Conservation (phyloP, 768 basidiomycete species). For the Agaricus subrufescens region DNA sequence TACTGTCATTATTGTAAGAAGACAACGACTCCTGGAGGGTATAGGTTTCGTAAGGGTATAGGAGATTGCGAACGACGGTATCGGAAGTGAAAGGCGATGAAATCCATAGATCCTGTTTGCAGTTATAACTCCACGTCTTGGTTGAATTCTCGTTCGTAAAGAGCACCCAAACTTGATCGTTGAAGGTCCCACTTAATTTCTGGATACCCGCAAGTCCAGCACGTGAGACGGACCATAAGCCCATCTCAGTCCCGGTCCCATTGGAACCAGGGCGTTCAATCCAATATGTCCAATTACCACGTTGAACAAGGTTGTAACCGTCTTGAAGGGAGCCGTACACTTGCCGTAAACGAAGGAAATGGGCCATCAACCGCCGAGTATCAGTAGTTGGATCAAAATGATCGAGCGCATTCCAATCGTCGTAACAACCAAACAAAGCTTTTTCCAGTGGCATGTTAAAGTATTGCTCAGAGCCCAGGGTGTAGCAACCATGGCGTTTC, state of each 20-base stretch:
- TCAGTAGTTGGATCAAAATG: conserved; percentile 92
- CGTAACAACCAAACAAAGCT: conserved; percentile 75
- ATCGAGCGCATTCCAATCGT: conserved; percentile 90
- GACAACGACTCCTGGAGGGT: conserved; percentile 60
- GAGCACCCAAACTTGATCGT: conserved; percentile 76
- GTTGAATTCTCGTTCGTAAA: conserved; percentile 85
- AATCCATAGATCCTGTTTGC: conserved; percentile 61
- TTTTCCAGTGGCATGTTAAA: conserved; percentile 89
- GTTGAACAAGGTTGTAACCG: conserved; percentile 79
- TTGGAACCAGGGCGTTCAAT: conserved; percentile 87
- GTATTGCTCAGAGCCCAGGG: conserved; percentile 86
- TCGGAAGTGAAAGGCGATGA: conserved; percentile 69
- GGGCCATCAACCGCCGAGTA: conserved; percentile 66
- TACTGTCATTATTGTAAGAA: conserved; percentile 54
- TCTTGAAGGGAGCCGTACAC: conserved; percentile 77
- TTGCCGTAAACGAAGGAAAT: conserved; percentile 66
- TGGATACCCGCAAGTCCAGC: conserved; percentile 57
- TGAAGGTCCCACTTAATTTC: conserved; percentile 51
- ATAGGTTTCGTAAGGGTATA: conserved; percentile 82
- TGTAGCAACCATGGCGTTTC: conserved; percentile 92
- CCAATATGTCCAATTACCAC: conserved; percentile 79
- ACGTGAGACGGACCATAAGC: conserved; percentile 80
- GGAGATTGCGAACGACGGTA: conserved; percentile 64
- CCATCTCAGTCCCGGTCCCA: conserved; percentile 75
- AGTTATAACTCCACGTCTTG: conserved; percentile 57